Percentiles rank a stretch among this genome's conserved stretches.
These are phyloP conservation scores for Gossypium arboreum DNA, from an alignment of 345 rosid genomes.

Conservation along the genomic window DNA sequence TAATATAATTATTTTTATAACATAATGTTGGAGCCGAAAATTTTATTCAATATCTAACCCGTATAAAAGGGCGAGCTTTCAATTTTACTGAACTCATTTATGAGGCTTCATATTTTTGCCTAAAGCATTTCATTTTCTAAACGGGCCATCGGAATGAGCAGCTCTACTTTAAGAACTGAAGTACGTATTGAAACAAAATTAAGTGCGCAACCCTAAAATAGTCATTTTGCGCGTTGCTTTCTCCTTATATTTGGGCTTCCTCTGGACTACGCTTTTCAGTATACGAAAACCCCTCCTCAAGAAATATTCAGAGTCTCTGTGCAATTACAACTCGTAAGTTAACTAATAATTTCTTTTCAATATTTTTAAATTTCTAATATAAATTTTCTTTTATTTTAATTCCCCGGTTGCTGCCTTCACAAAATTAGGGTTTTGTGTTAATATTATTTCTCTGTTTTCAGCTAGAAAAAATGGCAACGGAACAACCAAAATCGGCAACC, in stretches of 20 bases:
- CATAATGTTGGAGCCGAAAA: too few relatives aligned
- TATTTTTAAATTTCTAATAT: not conserved
- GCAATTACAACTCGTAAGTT: not conserved
- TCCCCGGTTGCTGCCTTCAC: not conserved
- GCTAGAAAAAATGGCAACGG: slow-evolving; percentile 46
- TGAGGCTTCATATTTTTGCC: too few relatives aligned
- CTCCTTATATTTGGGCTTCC: not conserved
- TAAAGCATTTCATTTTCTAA: too few relatives aligned
- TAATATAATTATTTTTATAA: too few relatives aligned
- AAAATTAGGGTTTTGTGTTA: slow-evolving; percentile 7
- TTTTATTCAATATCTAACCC: too few relatives aligned
- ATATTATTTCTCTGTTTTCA: not conserved
- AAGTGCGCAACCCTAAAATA: not conserved
- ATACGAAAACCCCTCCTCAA: not conserved
- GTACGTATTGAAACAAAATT: too few relatives aligned
- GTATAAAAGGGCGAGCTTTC: too few relatives aligned
- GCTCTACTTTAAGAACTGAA: too few relatives aligned
- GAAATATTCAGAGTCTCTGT: not conserved
- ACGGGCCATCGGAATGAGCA: too few relatives aligned
- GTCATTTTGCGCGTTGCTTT: not conserved
- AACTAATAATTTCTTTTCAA: not conserved
- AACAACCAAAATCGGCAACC: slow-evolving; percentile 40
- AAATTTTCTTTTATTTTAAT: not conserved
- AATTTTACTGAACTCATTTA: too few relatives aligned
- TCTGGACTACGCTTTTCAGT: not conserved